phyloP scores from a whole-genome alignment of 768 basidiomycete species.

The Tricholoma matsutake region DNA sequence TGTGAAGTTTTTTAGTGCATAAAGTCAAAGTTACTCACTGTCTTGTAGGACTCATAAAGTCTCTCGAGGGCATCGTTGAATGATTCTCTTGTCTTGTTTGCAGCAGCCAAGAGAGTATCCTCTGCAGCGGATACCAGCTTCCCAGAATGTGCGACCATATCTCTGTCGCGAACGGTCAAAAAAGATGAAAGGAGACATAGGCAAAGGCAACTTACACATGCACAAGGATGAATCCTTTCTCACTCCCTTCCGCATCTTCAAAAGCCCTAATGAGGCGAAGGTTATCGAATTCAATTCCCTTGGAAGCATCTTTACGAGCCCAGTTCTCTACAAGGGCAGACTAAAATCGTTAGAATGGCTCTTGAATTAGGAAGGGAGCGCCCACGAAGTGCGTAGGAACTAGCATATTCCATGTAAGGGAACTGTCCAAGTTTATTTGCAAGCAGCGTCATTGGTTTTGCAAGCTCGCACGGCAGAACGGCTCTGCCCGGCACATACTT shows the following conservation, averaged over 20 bases:
- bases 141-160: constrained; percentile 28
- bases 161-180: neutral
- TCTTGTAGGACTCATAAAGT: constrained; percentile 1
- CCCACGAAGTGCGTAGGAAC: constrained; percentile 29
- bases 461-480: constrained; percentile 22
- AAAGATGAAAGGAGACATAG: neutral
- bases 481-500: constrained; percentile 25
- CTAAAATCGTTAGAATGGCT: neutral
- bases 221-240: constrained; percentile 24
- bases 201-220: constrained; percentile 12
- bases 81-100: constrained; percentile 13
- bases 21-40: neutral
- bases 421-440: constrained; percentile 19
- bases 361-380: constrained; percentile 11
- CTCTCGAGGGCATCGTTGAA: constrained; percentile 21
- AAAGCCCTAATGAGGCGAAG: constrained; percentile 32
- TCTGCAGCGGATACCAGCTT: constrained; percentile 20
- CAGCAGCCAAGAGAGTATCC: constrained; percentile 20
- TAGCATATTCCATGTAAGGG: constrained; percentile 32
- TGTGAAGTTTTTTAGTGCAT: neutral
- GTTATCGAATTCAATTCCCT: constrained; percentile 26
- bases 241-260: constrained; percentile 24
- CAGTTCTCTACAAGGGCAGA: neutral
- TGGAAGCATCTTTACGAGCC: constrained; percentile 15
- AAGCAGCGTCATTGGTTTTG: constrained; percentile 24